These are phyloP conservation scores for Durio zibethinus DNA, from an alignment of 345 rosid species.

Conservation along the genomic window DNA sequence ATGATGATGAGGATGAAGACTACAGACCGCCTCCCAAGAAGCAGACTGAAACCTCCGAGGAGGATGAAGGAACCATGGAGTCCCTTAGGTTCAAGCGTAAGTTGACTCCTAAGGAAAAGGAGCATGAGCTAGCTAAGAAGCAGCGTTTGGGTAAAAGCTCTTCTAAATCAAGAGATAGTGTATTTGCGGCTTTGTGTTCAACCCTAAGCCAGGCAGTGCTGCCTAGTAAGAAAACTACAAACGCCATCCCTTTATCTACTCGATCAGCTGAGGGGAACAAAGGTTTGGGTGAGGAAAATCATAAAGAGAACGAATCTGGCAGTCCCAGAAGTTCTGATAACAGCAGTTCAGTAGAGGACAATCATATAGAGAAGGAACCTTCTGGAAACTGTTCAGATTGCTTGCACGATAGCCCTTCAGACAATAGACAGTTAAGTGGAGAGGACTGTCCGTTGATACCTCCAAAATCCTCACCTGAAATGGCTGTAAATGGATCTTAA, in stretches of 20 bases:
- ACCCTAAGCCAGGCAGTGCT: slow-evolving; percentile 82
- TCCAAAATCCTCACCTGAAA: slow-evolving; percentile 76
- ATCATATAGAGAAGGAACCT: slow-evolving; percentile 34
- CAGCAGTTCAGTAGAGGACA: slow-evolving; percentile 28
- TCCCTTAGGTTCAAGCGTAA: slow-evolving; percentile 65
- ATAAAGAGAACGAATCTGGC: slow-evolving; percentile 5
- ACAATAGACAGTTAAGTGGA: slow-evolving; percentile 49
- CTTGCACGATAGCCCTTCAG: slow-evolving; percentile 43
- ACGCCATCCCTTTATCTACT: slow-evolving; percentile 25
- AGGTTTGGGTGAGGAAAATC: slow-evolving; percentile 6
- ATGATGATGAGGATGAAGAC: slow-evolving; percentile 96
- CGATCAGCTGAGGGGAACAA: slow-evolving; percentile 32
- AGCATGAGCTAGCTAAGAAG: slow-evolving; percentile 57
- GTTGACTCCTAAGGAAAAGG: slow-evolving; percentile 55
- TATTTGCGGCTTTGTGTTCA: slow-evolving; percentile 77
- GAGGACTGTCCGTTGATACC: slow-evolving; percentile 65
- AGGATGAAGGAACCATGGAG: slow-evolving; percentile 68
- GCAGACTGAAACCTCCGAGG: slow-evolving; percentile 54
- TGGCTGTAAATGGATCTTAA: slow-evolving; percentile 93
- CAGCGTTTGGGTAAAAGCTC: slow-evolving; percentile 53
- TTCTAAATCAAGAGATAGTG: slow-evolving; percentile 54
- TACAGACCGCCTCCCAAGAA: slow-evolving; percentile 86
- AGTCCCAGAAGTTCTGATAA: slow-evolving; percentile 6
- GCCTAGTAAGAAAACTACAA: slow-evolving; percentile 55
- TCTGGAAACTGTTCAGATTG: slow-evolving; percentile 53